Conservation (phyloP, 2,329 filamentous ascomycete genomes). For the Fusarium avenaceum region DNA sequence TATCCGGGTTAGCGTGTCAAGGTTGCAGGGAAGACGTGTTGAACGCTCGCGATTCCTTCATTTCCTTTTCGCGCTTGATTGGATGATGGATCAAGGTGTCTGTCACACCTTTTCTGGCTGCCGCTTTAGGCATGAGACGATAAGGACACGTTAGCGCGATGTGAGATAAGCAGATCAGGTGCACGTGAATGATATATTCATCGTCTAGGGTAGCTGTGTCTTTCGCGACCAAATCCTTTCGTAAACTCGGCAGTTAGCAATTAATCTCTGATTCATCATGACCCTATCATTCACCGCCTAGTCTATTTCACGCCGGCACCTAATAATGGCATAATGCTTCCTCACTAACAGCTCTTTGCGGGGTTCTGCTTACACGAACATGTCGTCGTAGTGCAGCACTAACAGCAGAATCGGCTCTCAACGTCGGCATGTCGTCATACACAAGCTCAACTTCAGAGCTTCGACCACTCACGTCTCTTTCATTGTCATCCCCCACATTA, state of each 20-base stretch:
- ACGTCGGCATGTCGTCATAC: constrained; percentile 44
- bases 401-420: constrained; percentile 2
- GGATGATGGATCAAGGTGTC: constrained; percentile 21
- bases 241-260: not conserved
- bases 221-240: not conserved
- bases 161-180: not conserved
- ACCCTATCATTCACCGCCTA: constrained; percentile 20
- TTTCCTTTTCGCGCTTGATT: constrained; percentile 36
- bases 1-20: constrained; percentile 20
- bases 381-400: constrained; percentile 7
- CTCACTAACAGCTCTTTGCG: not conserved
- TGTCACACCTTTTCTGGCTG: constrained; percentile 28
- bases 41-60: constrained; percentile 23
- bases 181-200: constrained; percentile 10
- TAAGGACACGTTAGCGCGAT: constrained; percentile 35
- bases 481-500: constrained; percentile 49
- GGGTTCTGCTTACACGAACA: constrained; percentile 22
- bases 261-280: constrained; percentile 6
- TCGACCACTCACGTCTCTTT: constrained; percentile 38
- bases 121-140: constrained; percentile 13
- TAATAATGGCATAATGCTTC: constrained; percentile 15
- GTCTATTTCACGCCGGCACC: constrained; percentile 12
- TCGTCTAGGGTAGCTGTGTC: constrained; percentile 16
- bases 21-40: constrained; percentile 44
- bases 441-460: constrained; percentile 19